Evolutionary conservation across 225 moss, liverwort and hornwort genomes (phyloP).

Genomic region (Polytrichum formosum): DNA sequence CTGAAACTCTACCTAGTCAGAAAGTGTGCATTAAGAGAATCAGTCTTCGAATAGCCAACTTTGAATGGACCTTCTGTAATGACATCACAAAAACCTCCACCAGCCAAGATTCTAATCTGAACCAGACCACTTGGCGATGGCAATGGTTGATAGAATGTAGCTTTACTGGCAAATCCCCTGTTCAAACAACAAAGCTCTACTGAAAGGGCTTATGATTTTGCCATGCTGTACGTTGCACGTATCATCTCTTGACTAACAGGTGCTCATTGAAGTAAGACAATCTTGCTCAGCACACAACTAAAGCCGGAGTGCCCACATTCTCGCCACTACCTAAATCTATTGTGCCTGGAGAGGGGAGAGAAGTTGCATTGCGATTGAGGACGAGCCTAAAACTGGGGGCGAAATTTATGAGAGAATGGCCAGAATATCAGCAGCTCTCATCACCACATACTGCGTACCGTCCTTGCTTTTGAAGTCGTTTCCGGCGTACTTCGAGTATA

Average conservation of each 20-base stretch:
- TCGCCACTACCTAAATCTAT: not conserved
- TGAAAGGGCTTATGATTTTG: slow-evolving; percentile 6
- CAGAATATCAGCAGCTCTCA: slow-evolving; percentile 75
- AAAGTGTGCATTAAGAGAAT: too few relatives aligned
- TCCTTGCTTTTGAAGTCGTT: slow-evolving; percentile 96
- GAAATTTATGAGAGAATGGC: slow-evolving; percentile 64
- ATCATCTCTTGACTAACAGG: slow-evolving; percentile 4
- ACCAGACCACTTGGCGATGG: too few relatives aligned
- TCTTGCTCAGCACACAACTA: slow-evolving; percentile 5
- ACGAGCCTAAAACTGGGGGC: not conserved
- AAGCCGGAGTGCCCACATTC: slow-evolving; percentile 3
- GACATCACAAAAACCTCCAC: too few relatives aligned
- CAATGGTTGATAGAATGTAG: not conserved
- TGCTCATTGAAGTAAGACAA: not conserved
- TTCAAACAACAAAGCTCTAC: not conserved
- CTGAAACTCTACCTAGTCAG: too few relatives aligned
- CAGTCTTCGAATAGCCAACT: too few relatives aligned
- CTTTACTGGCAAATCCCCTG: not conserved
- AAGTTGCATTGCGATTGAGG: not conserved
- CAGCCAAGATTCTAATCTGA: too few relatives aligned
- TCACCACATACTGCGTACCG: slow-evolving; percentile 69
- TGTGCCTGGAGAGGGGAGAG: too few relatives aligned
- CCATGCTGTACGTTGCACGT: not conserved
- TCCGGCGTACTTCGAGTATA: slow-evolving; percentile 95
- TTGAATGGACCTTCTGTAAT: too few relatives aligned